These are phyloP conservation scores for Aspergillus oerlinghausenensis DNA, from an alignment of 2,329 filamentous ascomycete genomes.

Conservation along the genomic window DNA sequence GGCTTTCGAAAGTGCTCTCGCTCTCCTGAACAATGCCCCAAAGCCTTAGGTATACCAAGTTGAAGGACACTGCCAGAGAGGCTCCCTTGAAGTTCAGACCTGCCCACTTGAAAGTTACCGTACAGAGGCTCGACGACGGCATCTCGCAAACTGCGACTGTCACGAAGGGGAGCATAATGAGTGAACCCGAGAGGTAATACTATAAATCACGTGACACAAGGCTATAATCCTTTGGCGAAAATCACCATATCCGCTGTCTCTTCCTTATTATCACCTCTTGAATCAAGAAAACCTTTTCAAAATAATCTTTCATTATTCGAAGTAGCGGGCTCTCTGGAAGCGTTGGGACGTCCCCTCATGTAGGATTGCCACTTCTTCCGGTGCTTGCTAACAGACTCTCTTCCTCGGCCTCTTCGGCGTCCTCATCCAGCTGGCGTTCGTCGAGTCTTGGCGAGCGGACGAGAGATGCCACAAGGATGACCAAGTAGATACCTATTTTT, in stretches of 20 bases:
- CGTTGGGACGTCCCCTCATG: conserved; percentile 72
- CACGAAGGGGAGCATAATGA: neutral
- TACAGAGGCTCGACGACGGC: neutral
- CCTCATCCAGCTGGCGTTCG: conserved; percentile 74
- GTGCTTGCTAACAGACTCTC: conserved; percentile 85
- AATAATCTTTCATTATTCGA: neutral
- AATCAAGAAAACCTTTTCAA: neutral
- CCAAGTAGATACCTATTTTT: conserved; percentile 60
- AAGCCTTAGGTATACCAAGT: conserved; percentile 9
- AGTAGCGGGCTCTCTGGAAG: conserved; percentile 15
- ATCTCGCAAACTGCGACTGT: neutral
- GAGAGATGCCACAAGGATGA: conserved; percentile 73
- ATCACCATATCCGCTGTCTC: neutral
- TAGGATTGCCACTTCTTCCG: conserved; percentile 73
- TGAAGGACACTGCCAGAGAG: neutral
- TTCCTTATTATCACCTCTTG: no score
- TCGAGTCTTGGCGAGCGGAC: conserved; percentile 77
- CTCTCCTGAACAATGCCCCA: conserved; percentile 36
- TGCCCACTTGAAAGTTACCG: neutral
- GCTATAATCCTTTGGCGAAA: neutral
- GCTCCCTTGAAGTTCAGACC: neutral
- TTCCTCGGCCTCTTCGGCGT: conserved; percentile 87
- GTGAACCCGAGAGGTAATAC: neutral
- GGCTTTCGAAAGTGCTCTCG: conserved; percentile 46
- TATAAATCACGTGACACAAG: neutral